Evolutionary conservation across 768 basidiomycete genomes (phyloP).

Genomic region (Tricholoma hemisulphureum): DNA sequence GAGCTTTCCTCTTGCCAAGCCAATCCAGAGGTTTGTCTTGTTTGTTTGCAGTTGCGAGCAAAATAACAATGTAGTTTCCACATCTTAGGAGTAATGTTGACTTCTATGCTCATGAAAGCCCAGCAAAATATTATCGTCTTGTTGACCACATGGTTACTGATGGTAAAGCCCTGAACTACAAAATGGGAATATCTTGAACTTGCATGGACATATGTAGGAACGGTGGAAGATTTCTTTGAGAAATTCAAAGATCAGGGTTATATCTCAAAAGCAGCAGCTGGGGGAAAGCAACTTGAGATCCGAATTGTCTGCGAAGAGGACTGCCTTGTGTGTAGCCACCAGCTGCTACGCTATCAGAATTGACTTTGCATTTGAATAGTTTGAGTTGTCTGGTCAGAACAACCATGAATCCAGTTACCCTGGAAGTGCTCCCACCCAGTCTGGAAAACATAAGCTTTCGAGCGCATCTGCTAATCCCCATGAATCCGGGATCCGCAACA

Average conservation of each 20-base stretch:
- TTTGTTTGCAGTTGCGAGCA: neutral
- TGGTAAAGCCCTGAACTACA: neutral
- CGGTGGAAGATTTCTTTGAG: conserved; percentile 1
- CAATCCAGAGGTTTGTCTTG: neutral
- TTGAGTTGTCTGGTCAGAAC: neutral
- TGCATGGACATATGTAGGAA: neutral
- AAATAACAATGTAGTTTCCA: neutral
- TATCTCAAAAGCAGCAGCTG: neutral
- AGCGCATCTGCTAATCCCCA: neutral
- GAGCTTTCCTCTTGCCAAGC: neutral
- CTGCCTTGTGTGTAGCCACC: neutral
- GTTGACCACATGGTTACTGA: neutral
- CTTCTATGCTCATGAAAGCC: neutral
- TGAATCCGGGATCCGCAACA: neutral
- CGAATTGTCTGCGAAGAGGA: conserved; percentile 5
- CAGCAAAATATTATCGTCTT: neutral
- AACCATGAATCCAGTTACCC: neutral
- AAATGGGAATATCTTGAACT: neutral
- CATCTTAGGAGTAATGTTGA: neutral
- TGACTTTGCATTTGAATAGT: neutral
- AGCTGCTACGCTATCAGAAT: neutral
- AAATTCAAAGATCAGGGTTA: conserved; percentile 2
- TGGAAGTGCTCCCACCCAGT: neutral
- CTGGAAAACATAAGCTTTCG: neutral
- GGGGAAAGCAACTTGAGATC: conserved; percentile 2